Conservation (phyloP, 352 stramenopile species). For the Globisporangium camurandrum region DNA sequence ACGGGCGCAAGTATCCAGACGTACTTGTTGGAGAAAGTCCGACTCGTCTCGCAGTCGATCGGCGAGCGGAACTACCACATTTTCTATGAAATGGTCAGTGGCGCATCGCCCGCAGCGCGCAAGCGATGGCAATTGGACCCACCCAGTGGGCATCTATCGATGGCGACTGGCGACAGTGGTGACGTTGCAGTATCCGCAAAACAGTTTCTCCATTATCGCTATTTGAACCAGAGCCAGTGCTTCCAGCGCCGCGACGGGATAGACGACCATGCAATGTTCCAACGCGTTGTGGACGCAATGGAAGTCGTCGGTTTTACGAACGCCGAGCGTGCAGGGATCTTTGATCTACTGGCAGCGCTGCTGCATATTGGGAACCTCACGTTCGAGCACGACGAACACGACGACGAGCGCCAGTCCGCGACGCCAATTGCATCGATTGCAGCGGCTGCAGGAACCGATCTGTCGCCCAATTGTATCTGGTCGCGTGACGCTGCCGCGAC, state of each 20-base stretch:
- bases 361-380: slow-evolving; percentile 87
- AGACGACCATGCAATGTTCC: slow-evolving; percentile 71
- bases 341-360: slow-evolving; percentile 75
- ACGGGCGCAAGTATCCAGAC: slow-evolving; percentile 86
- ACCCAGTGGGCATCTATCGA: slow-evolving; percentile 20
- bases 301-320: slow-evolving; percentile 77
- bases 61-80: slow-evolving; percentile 85
- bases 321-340: slow-evolving; percentile 68
- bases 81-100: slow-evolving; percentile 78
- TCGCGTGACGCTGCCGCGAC: slow-evolving; percentile 60
- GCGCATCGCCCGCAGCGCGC: slow-evolving; percentile 40
- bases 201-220: slow-evolving; percentile 71
- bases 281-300: slow-evolving; percentile 73
- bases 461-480: slow-evolving; percentile 56
- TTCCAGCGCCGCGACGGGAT: slow-evolving; percentile 71
- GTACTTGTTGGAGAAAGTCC: slow-evolving; percentile 94
- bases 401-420: slow-evolving; percentile 31
- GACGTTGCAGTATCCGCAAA: slow-evolving; percentile 33
- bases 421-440: slow-evolving; percentile 14
- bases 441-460: slow-evolving; percentile 24
- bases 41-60: slow-evolving; percentile 74
- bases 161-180: slow-evolving; percentile 32
- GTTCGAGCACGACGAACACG: slow-evolving; percentile 77
- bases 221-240: slow-evolving; percentile 84
- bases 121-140: slow-evolving; percentile 59